These are phyloP conservation scores for Globisporangium heterothallicum DNA, from an alignment of 352 stramenopile genomes.

Conservation along the genomic window DNA sequence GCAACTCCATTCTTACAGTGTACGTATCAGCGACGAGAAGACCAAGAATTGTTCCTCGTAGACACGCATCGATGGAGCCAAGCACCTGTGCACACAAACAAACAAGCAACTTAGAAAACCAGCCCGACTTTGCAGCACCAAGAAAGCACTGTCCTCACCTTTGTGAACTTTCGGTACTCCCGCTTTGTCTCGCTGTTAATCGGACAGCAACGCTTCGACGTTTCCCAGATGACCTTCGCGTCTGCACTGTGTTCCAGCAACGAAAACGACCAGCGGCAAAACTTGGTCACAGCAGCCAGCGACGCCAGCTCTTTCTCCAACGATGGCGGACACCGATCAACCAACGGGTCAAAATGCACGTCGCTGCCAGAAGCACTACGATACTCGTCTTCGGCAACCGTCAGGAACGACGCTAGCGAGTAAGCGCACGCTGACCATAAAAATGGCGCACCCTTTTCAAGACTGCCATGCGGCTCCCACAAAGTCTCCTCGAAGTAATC, in stretches of 20 bases:
- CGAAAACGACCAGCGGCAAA: slow-evolving; percentile 85
- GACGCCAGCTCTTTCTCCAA: slow-evolving; percentile 83
- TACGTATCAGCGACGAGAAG: slow-evolving; percentile 82
- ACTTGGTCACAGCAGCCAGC: slow-evolving; percentile 71
- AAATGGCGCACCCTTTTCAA: slow-evolving; percentile 83
- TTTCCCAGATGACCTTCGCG: slow-evolving; percentile 87
- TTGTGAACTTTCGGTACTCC: slow-evolving; percentile 86
- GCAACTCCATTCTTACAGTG: slow-evolving; percentile 25
- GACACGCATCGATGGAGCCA: slow-evolving; percentile 76
- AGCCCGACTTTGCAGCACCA: background rate
- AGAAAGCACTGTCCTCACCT: slow-evolving; percentile 27
- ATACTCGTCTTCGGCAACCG: slow-evolving; percentile 60
- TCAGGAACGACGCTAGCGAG: slow-evolving; percentile 72
- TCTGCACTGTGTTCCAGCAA: slow-evolving; percentile 80
- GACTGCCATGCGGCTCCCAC: slow-evolving; percentile 80
- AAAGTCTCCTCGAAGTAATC: slow-evolving; percentile 86
- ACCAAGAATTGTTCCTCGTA: slow-evolving; percentile 78
- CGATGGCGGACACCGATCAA: slow-evolving; percentile 47
- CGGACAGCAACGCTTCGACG: slow-evolving; percentile 76
- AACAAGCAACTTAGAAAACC: background rate
- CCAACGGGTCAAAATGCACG: slow-evolving; percentile 45
- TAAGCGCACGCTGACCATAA: slow-evolving; percentile 82
- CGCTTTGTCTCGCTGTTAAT: slow-evolving; percentile 84
- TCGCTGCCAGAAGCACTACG: slow-evolving; percentile 12
- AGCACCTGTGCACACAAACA: slow-evolving; percentile 42